These are phyloP conservation scores for Kernera saxatilis DNA, from an alignment of 345 rosid genomes.

Conservation along the genomic window DNA sequence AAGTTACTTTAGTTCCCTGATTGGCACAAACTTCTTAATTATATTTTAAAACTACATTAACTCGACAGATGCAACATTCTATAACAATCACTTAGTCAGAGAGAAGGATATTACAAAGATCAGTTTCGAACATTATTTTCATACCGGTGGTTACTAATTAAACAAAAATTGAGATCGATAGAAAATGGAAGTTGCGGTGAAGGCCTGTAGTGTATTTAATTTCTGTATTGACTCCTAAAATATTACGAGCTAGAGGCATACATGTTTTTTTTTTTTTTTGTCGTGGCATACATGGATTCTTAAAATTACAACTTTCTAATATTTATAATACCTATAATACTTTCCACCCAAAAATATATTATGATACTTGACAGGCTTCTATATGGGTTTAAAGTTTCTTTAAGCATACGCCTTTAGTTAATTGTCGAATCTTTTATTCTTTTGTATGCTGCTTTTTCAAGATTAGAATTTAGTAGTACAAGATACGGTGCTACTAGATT, in stretches of 20 bases:
- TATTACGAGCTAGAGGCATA: too few relatives aligned
- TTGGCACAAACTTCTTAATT: background rate
- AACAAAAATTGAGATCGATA: background rate
- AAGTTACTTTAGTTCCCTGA: background rate
- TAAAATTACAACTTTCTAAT: background rate
- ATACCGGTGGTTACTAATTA: background rate
- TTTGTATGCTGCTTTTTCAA: background rate
- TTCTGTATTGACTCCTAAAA: background rate
- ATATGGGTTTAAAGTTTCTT: conserved; percentile 16
- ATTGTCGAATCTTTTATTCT: conserved; percentile 5
- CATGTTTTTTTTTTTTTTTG: too few relatives aligned
- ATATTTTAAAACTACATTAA: background rate
- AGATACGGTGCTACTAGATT: conserved; percentile 12
- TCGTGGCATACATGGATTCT: background rate
- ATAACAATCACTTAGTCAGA: too few relatives aligned
- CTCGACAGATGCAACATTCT: too few relatives aligned
- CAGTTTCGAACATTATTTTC: background rate
- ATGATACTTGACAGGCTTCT: background rate
- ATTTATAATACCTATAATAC: background rate
- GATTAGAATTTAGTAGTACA: background rate
- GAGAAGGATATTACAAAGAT: too few relatives aligned
- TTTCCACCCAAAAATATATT: background rate
- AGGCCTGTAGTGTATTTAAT: background rate
- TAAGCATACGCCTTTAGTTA: conserved; percentile 10
- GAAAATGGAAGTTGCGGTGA: background rate